These are phyloP conservation scores for Arabis hirsuta DNA, from an alignment of 345 rosid genomes.

Conservation along the genomic window DNA sequence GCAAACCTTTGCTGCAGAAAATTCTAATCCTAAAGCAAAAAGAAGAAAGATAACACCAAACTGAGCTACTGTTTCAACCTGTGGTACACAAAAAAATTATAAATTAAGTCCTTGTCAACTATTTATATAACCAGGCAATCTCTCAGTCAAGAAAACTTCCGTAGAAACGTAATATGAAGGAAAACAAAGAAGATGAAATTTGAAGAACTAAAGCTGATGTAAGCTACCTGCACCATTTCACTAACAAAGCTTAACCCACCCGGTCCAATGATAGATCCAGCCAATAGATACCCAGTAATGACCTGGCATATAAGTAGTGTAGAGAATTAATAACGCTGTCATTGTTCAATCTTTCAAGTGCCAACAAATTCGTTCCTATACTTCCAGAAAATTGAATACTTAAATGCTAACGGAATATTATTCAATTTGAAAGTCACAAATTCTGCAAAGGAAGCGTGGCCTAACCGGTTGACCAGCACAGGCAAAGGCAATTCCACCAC, in stretches of 20 bases:
- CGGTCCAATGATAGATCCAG: conserved; percentile 92
- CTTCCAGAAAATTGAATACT: neutral
- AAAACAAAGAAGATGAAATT: conserved; percentile 20
- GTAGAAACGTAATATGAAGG: neutral
- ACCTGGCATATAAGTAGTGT: conserved; percentile 55
- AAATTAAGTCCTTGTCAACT: conserved; percentile 31
- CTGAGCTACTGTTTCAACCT: conserved; percentile 99
- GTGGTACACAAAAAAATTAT: conserved; percentile 12
- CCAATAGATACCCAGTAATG: conserved; percentile 90
- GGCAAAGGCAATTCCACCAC: conserved; percentile 99
- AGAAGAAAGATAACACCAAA: conserved; percentile 97
- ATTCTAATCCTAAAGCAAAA: conserved; percentile 92
- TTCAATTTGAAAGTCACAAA: conserved; percentile 30
- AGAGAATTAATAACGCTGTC: neutral
- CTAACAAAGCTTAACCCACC: conserved; percentile 94
- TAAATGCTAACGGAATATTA: conserved; percentile 16
- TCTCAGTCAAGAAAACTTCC: neutral
- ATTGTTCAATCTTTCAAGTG: conserved; percentile 1
- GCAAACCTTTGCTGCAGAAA: conserved; percentile 76
- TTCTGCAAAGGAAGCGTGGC: conserved; percentile 31
- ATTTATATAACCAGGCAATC: conserved; percentile 18
- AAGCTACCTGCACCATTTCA: conserved; percentile 96
- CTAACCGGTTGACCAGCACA: conserved; percentile 99
- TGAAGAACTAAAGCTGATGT: conserved; percentile 31
- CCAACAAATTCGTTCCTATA: neutral